Evolutionary conservation across 2,329 filamentous ascomycete genomes (phyloP).

Genomic region (Talaromyces sp.): DNA sequence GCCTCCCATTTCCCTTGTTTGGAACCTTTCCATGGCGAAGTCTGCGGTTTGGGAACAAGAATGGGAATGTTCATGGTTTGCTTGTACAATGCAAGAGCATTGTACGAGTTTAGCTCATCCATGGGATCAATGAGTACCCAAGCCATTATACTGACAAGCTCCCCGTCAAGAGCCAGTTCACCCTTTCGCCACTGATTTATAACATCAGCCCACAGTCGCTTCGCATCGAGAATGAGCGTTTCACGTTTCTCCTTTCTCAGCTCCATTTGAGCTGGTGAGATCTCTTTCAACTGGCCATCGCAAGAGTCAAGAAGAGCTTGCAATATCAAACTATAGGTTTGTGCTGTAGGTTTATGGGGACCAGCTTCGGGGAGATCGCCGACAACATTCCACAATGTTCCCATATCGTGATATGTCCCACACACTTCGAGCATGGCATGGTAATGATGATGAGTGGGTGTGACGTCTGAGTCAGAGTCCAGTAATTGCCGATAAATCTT

Average conservation of each 20-base stretch:
- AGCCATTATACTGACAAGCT: constrained; percentile 75
- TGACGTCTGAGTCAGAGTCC: constrained; percentile 56
- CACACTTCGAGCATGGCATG: constrained; percentile 87
- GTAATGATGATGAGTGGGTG: constrained; percentile 73
- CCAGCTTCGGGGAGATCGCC: constrained; percentile 64
- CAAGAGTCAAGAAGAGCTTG: constrained; percentile 61
- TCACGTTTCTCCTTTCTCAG: constrained; percentile 25
- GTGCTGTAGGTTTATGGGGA: constrained; percentile 57
- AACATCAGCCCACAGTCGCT: constrained; percentile 75
- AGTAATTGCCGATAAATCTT: constrained; percentile 73
- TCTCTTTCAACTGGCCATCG: constrained; percentile 26
- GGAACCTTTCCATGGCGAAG: constrained; percentile 1
- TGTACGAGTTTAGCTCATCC: constrained; percentile 58
- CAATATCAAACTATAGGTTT: constrained; percentile 79
- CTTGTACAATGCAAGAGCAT: constrained; percentile 69
- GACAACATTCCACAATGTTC: constrained; percentile 72
- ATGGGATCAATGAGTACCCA: constrained; percentile 64
- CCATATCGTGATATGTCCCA: constrained; percentile 66
- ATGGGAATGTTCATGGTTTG: constrained; percentile 72
- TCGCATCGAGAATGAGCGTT: constrained; percentile 58
- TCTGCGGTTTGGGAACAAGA: constrained; percentile 23
- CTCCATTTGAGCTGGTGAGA: constrained; percentile 27
- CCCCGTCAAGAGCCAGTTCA: constrained; percentile 67
- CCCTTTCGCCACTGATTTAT: constrained; percentile 69
- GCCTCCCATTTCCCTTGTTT: constrained; percentile 10